Evolutionary conservation across 2,329 filamentous ascomycete species (phyloP), one percentile per base, ranked within the genome.

Genomic region (Raffaelea arxii): DNA sequence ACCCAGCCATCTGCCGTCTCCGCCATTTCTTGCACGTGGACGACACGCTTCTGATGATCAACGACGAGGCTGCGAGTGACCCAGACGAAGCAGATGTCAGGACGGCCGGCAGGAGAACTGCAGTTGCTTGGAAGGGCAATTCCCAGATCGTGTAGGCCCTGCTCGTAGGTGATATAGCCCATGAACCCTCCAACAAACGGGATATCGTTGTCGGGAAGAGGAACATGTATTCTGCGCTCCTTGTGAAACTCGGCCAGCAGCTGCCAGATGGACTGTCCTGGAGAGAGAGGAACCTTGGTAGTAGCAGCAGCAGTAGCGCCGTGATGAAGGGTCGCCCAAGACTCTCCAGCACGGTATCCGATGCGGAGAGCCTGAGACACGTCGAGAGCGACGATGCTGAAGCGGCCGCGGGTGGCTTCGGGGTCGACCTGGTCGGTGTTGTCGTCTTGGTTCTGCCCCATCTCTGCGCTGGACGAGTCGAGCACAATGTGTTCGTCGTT

Each of bases 181-280:
- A 94, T 78, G 49, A 94, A 81, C 0, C 89, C 89, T 44, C 87
- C 89, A 63, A 86, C 79, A 59, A 94, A 95, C 0, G 85, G 76
- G 65, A 65, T 6, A 23, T 4, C 4, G n/a, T 12, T 12, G 5
- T 12, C 23, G 11, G 9, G 9, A 2, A 21, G 5, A 1, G 18
- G n/a, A 2, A 6, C 4, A 2, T 16, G 24, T 14, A 49, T 30
- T 1, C 50, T 46, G 4, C 49, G 48, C 2, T 48, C 51, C 2
- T 58, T 54, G 54, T 67, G 67, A 37, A 74, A 74, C 5, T 67
- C 65, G 0, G 73, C 68, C 11, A 78, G 56, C 35, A 77, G 55
- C 27, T 72, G 66, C 74, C 75, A 79, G 9, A 77, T 65, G 10
- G 62, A 62, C 41, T 48, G 63, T 23, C 36, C 4, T 18, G 12